Percentiles rank a stretch among this genome's conserved stretches.
phyloP scores from a whole-genome alignment of 1,284 basidiomycete genomes.

The Sanghuangporus baumii region DNA sequence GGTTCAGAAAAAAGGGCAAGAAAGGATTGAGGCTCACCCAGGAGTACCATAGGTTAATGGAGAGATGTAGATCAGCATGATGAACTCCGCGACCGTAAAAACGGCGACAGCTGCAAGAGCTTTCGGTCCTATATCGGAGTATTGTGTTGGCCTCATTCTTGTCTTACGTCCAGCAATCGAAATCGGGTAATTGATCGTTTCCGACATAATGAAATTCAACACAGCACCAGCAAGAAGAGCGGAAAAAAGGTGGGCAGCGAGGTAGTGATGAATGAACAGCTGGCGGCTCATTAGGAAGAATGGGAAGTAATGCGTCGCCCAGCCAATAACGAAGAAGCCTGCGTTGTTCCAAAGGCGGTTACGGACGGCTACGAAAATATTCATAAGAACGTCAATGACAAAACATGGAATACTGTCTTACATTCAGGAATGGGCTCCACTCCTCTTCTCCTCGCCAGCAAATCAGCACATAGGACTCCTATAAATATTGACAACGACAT shows the following conservation, averaged over 20 bases:
- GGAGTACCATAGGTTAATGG: slow-evolving; percentile 91
- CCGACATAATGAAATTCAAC: slow-evolving; percentile 87
- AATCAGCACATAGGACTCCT: slow-evolving; percentile 86
- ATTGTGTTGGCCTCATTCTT: slow-evolving; percentile 52
- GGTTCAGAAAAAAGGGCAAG: slow-evolving; percentile 1
- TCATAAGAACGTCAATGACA: not conserved
- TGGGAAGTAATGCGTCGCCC: slow-evolving; percentile 95
- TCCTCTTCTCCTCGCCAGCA: slow-evolving; percentile 81
- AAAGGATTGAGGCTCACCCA: slow-evolving; percentile 52
- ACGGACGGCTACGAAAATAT: slow-evolving; percentile 59
- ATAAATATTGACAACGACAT: slow-evolving; percentile 83
- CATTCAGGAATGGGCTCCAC: slow-evolving; percentile 82
- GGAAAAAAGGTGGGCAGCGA: slow-evolving; percentile 91
- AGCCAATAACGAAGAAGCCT: slow-evolving; percentile 92
- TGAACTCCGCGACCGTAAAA: slow-evolving; percentile 57
- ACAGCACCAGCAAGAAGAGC: slow-evolving; percentile 89
- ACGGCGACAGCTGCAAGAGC: slow-evolving; percentile 58
- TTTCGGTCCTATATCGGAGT: slow-evolving; percentile 69
- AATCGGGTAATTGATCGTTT: slow-evolving; percentile 91
- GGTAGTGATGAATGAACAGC: slow-evolving; percentile 96
- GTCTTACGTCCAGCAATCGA: slow-evolving; percentile 63
- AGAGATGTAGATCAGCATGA: slow-evolving; percentile 69
- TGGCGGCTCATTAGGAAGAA: slow-evolving; percentile 99
- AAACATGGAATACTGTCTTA: slow-evolving; percentile 37
- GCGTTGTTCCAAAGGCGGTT: slow-evolving; percentile 92